Percentiles rank a stretch among this genome's conserved stretches.
Conservation (phyloP, 768 basidiomycete genomes). For the Termitomyces titanicus region DNA sequence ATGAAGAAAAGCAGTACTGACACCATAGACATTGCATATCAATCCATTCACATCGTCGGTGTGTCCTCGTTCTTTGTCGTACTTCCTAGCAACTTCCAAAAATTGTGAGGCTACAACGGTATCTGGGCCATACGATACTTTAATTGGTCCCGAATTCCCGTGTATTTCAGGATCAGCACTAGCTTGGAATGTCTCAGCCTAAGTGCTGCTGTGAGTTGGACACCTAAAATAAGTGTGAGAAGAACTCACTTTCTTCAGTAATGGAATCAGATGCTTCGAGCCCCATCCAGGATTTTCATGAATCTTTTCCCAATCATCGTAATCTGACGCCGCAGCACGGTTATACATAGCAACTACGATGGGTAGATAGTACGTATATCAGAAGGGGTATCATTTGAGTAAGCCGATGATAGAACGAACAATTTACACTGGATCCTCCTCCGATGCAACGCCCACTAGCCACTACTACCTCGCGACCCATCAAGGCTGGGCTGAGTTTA, state of each 20-base stretch:
- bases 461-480: slow-evolving; percentile 41
- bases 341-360: slow-evolving; percentile 48
- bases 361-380: no score
- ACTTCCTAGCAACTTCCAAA: slow-evolving; percentile 39
- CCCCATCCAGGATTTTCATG: slow-evolving; percentile 61
- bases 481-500: slow-evolving; percentile 36
- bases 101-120: slow-evolving; percentile 43
- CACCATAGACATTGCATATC: slow-evolving; percentile 44
- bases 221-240: background rate
- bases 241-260: slow-evolving; percentile 49
- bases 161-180: slow-evolving; percentile 31
- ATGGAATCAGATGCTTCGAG: slow-evolving; percentile 50
- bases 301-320: slow-evolving; percentile 55
- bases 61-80: slow-evolving; percentile 42
- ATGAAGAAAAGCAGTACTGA: slow-evolving; percentile 22
- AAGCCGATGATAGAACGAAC: slow-evolving; percentile 25
- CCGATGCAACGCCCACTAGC: slow-evolving; percentile 50
- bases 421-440: slow-evolving; percentile 62
- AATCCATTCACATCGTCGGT: slow-evolving; percentile 50
- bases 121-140: slow-evolving; percentile 39
- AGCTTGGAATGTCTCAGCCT: slow-evolving; percentile 40
- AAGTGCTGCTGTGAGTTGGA: background rate
- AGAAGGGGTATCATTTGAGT: no score
- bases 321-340: slow-evolving; percentile 59
- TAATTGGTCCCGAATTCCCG: slow-evolving; percentile 47